Evolutionary conservation across 305 asterid species (phyloP).

Genomic region (Stenogyne calaminthoides): DNA sequence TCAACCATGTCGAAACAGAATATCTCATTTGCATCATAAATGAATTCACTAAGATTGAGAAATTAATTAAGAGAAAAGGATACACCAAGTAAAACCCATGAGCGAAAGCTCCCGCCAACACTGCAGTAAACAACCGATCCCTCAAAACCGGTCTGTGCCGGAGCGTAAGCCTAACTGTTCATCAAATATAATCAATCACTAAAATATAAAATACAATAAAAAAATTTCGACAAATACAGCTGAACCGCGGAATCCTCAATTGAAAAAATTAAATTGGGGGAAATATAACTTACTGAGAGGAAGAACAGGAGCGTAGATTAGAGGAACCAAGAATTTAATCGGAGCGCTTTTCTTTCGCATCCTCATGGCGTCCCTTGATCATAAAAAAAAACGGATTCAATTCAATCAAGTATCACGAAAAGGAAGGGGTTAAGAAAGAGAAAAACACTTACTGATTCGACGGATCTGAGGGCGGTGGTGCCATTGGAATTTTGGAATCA

Average conservation of each 20-base stretch:
- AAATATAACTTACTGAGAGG: conserved; percentile 68
- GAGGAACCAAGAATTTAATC: conserved; percentile 57
- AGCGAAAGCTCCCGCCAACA: conserved; percentile 85
- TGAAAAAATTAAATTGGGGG: not conserved
- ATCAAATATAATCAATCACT: conserved; percentile 24
- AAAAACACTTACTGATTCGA: conserved; percentile 35
- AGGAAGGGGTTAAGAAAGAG: conserved; percentile 28
- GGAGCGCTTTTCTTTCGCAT: conserved; percentile 63
- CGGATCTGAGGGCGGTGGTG: conserved; percentile 46
- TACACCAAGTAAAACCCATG: conserved; percentile 88
- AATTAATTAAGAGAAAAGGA: conserved; percentile 43
- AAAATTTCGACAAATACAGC: not conserved
- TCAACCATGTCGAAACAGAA: not conserved
- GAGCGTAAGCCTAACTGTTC: conserved; percentile 74
- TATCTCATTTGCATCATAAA: not conserved
- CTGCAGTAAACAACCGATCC: conserved; percentile 80
- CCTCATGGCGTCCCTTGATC: conserved; percentile 46
- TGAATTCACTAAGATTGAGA: not conserved
- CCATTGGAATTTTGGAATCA: conserved; percentile 31
- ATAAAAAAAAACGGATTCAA: conserved; percentile 21
- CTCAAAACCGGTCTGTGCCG: conserved; percentile 84
- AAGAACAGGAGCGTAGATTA: conserved; percentile 76
- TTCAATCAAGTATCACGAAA: conserved; percentile 27
- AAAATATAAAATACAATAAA: not conserved
- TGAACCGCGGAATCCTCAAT: not conserved